Conservation (phyloP, 345 rosid genomes). For the Anacardium occidentale region DNA sequence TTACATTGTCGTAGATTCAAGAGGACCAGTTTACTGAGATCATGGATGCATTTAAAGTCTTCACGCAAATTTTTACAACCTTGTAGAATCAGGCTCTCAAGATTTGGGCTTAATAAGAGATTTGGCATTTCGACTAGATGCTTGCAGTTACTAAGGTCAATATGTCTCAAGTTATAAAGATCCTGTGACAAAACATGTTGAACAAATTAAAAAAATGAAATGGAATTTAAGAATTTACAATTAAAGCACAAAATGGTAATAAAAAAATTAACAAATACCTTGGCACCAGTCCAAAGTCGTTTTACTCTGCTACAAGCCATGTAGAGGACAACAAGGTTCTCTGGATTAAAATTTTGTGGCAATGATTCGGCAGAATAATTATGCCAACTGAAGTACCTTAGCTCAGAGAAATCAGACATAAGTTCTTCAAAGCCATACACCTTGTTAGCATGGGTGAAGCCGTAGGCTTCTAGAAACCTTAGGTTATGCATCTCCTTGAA, state of each 20-base stretch:
- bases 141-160: neutral
- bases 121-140: neutral
- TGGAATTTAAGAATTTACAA: too few relatives aligned
- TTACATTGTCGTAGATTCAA: constrained; percentile 19
- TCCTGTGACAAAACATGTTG: neutral
- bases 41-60: neutral
- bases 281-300: neutral
- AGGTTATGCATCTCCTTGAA: neutral
- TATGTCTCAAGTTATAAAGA: neutral
- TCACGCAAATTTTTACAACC: neutral
- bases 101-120: neutral
- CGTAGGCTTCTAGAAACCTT: neutral
- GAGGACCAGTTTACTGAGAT: neutral
- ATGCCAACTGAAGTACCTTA: neutral
- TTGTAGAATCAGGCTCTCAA: neutral
- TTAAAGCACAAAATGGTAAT: neutral
- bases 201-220: too few relatives aligned
- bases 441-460: neutral
- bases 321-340: neutral
- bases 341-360: neutral
- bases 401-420: neutral
- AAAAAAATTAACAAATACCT: neutral
- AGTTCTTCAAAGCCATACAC: neutral
- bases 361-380: neutral
- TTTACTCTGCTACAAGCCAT: neutral